Conservation (phyloP, 371 early-diverging fungal genomes). For the Modicella reniformis region DNA sequence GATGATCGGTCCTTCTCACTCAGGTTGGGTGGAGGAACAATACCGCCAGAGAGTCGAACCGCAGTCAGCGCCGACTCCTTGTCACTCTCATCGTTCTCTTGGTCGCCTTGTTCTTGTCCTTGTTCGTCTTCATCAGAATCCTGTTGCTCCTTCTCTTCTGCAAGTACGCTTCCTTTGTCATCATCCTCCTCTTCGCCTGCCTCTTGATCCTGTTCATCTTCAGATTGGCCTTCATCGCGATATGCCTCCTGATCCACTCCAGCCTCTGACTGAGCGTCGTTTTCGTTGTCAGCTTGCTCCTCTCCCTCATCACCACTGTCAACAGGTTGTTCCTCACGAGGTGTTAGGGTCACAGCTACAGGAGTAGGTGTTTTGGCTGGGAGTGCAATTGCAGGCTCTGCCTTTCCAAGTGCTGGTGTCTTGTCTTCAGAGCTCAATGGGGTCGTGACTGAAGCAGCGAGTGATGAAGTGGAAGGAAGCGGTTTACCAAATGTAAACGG, state of each 20-base stretch:
- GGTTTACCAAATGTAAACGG: constrained; percentile 25
- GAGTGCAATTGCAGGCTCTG: neutral
- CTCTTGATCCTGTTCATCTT: too few relatives aligned
- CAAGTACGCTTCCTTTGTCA: constrained; percentile 4
- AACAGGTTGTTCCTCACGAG: neutral
- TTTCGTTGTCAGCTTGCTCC: neutral
- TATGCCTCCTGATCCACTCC: constrained; percentile 28
- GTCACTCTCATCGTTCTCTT: constrained; percentile 36
- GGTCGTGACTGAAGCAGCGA: neutral
- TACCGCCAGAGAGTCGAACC: constrained; percentile 8
- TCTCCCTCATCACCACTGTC: constrained; percentile 39
- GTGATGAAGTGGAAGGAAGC: neutral
- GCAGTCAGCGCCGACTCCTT: constrained; percentile 52
- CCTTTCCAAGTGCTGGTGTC: neutral
- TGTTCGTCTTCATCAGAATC: constrained; percentile 18
- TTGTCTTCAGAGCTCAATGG: neutral
- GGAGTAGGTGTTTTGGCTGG: neutral
- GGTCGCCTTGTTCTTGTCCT: constrained; percentile 14
- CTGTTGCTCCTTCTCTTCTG: neutral
- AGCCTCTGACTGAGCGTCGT: constrained; percentile 22
- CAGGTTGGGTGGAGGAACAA: neutral
- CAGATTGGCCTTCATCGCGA: constrained; percentile 29
- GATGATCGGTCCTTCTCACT: constrained; percentile 2
- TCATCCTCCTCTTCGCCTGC: constrained; percentile 29
- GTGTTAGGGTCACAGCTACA: neutral